These are phyloP conservation scores for Calonectria pseudoturangicola DNA, from an alignment of 2,329 filamentous ascomycete species.

Conservation along the genomic window DNA sequence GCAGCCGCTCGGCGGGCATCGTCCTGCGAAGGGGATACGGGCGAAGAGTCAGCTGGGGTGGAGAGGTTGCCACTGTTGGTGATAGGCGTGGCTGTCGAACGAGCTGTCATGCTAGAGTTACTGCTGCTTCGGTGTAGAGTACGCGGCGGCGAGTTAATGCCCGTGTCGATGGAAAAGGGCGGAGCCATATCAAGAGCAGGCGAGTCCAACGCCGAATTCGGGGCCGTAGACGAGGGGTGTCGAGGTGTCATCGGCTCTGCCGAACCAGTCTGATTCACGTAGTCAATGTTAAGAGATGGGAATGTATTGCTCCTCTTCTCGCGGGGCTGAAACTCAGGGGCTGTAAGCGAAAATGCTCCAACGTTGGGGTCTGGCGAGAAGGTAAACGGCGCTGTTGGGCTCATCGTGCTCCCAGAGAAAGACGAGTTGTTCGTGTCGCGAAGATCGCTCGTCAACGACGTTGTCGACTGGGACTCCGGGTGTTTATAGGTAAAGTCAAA, in stretches of 20 bases:
- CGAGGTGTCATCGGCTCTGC: conserved; percentile 71
- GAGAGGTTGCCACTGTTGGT: conserved; percentile 47
- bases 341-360: conserved; percentile 74
- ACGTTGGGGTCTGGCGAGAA: conserved; percentile 85
- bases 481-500: conserved; percentile 59
- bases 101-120: conserved; percentile 59
- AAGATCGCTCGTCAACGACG: conserved; percentile 58
- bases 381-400: conserved; percentile 82
- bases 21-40: conserved; percentile 85
- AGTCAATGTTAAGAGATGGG: conserved; percentile 81
- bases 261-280: conserved; percentile 64
- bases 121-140: conserved; percentile 59
- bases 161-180: conserved; percentile 66
- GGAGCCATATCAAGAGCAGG: conserved; percentile 67
- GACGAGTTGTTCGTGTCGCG: conserved; percentile 69
- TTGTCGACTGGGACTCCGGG: conserved; percentile 59
- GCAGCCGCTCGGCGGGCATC: conserved; percentile 89
- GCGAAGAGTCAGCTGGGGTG: conserved; percentile 70
- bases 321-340: conserved; percentile 74
- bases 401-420: conserved; percentile 81
- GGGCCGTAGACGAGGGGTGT: conserved; percentile 67
- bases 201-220: conserved; percentile 72
- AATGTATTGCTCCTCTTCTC: conserved; percentile 86
- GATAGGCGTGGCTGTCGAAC: conserved; percentile 48
- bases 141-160: conserved; percentile 62